A percentile compares a stretch with the other conserved stretches of the same genome.
Conservation (phyloP, 345 rosid genomes). For the Gossypioides kirkii region DNA sequence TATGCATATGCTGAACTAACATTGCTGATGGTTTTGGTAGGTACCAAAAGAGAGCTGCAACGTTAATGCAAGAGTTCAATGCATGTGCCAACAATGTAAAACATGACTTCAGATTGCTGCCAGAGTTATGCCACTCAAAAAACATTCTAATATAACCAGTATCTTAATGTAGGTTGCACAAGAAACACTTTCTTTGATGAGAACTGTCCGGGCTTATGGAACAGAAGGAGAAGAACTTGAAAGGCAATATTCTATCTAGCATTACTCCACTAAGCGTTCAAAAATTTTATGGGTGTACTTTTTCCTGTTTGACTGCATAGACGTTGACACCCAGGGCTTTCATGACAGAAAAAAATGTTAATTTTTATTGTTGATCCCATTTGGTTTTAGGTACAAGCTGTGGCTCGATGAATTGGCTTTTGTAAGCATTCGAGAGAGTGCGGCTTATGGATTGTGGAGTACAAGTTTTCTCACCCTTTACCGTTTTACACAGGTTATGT, state of each 20-base stretch:
- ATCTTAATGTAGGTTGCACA: constrained; percentile 39
- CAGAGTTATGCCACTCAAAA: constrained; percentile 2
- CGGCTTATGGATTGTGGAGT: constrained; percentile 43
- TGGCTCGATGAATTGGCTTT: constrained; percentile 42
- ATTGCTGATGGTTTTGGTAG: constrained; percentile 25
- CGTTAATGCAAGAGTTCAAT: constrained; percentile 43
- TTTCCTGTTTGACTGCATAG: background rate
- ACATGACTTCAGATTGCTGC: constrained; percentile 1
- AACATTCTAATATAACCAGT: constrained; percentile 2
- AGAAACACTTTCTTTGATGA: constrained; percentile 43
- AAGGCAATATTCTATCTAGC: constrained; percentile 34
- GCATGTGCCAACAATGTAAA: constrained; percentile 43
- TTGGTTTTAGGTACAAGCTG: constrained; percentile 38
- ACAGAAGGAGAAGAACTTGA: constrained; percentile 43
- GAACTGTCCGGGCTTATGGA: constrained; percentile 40
- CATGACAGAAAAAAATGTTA: background rate
- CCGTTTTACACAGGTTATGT: constrained; percentile 43
- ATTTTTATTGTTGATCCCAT: background rate
- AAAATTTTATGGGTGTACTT: background rate
- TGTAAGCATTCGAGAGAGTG: constrained; percentile 32
- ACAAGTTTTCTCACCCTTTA: constrained; percentile 42
- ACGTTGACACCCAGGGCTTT: constrained; percentile 1
- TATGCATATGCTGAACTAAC: background rate
- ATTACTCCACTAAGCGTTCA: constrained; percentile 13
- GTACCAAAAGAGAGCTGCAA: constrained; percentile 49